Evolutionary conservation across 2,329 filamentous ascomycete species (phyloP).

Genomic region (Tolypocladium endophyticum): DNA sequence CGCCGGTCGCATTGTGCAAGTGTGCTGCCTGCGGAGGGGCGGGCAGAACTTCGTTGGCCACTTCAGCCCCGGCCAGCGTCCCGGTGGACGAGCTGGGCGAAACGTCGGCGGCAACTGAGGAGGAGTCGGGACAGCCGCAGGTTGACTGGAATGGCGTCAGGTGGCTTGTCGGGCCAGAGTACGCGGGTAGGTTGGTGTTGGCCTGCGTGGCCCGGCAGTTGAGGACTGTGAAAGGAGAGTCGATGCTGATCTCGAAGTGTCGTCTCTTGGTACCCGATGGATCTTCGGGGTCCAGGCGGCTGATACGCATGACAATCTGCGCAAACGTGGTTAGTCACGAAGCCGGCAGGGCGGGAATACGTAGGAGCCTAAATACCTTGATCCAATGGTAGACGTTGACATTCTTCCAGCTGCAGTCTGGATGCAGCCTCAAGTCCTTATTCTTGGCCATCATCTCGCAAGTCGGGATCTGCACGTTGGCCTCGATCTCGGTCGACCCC

Average conservation of each 20-base stretch:
- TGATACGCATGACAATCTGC: conserved; percentile 86
- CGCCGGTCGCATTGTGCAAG: conserved; percentile 20
- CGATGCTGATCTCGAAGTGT: conserved; percentile 93
- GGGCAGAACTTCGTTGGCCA: conserved; percentile 24
- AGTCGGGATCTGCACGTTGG: conserved; percentile 83
- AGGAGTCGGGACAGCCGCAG: conserved; percentile 44
- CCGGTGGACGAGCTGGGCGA: conserved; percentile 56
- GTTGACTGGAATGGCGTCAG: conserved; percentile 31
- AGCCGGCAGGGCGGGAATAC: neutral
- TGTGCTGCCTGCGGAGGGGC: conserved; percentile 48
- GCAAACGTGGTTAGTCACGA: conserved; percentile 3
- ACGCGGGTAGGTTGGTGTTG: conserved; percentile 77
- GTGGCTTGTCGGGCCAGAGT: conserved; percentile 45
- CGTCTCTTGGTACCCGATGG: conserved; percentile 61
- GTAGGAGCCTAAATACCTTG: conserved; percentile 46
- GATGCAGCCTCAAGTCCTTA: conserved; percentile 56
- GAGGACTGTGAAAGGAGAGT: conserved; percentile 87
- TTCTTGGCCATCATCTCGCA: conserved; percentile 78
- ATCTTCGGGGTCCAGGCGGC: conserved; percentile 69
- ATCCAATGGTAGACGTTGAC: conserved; percentile 96
- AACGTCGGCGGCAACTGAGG: conserved; percentile 44
- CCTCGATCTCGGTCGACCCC: conserved; percentile 87
- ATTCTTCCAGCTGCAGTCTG: conserved; percentile 87
- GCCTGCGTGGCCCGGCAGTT: conserved; percentile 88
- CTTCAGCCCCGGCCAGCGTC: conserved; percentile 31